Conservation (phyloP, 208 protist species). For the Phytomonas francai region DNA sequence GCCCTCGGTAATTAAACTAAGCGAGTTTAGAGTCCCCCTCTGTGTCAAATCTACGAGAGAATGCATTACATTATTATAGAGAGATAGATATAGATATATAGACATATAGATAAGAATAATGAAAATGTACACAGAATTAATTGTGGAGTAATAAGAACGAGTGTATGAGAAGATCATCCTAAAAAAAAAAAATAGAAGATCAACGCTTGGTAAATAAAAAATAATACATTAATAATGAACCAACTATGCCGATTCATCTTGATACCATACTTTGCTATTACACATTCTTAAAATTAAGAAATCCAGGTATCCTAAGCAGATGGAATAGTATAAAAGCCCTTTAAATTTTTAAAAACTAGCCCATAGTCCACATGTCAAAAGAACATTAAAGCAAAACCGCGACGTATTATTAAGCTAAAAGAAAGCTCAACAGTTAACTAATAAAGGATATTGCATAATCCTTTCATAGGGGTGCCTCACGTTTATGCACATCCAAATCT, state of each 20-base stretch:
- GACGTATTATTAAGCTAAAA: no score
- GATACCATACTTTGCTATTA: no score
- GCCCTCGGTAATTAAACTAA: no score
- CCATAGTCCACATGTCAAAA: no score
- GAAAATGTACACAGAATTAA: constrained; percentile 10
- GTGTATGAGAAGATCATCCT: background rate
- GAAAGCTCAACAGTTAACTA: background rate
- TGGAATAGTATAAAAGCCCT: no score
- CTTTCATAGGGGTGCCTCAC: no score
- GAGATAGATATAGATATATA: background rate
- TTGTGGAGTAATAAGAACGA: constrained; percentile 1
- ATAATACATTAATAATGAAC: constrained; percentile 1
- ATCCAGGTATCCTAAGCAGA: no score
- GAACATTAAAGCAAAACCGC: no score
- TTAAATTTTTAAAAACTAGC: no score
- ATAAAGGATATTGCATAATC: no score
- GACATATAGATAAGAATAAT: constrained; percentile 8
- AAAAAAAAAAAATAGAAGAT: constrained; percentile 4
- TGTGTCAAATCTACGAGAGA: background rate
- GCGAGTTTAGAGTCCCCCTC: background rate
- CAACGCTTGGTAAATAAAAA: constrained; percentile 7
- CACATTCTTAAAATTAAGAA: no score
- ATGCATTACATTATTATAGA: background rate
- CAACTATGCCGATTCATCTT: background rate
- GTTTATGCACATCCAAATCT: no score